phyloP scores from a whole-genome alignment of 352 stramenopile species.

The Aphanomyces astaci region DNA sequence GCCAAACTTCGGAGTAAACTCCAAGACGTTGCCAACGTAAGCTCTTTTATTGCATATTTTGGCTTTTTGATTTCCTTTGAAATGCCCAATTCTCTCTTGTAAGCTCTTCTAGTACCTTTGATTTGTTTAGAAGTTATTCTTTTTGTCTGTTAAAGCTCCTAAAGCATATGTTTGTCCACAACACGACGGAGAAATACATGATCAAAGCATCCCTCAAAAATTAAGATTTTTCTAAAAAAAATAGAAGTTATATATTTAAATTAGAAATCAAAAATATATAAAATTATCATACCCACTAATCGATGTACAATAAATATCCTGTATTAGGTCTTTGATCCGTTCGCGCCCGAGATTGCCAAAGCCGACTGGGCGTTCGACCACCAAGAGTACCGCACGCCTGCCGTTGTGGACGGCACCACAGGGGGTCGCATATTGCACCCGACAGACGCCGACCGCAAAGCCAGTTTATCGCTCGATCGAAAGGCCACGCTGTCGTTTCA shows the following conservation, averaged over 20 bases:
- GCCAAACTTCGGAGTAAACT: slow-evolving; percentile 57
- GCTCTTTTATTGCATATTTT: slow-evolving; percentile 4
- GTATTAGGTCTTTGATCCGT: slow-evolving; percentile 72
- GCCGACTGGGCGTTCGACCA: slow-evolving; percentile 69
- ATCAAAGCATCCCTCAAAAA: too few species aligned
- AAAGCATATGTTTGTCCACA: too few species aligned
- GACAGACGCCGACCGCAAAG: background rate
- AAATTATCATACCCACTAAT: too few species aligned
- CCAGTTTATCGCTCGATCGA: background rate
- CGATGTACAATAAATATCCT: too few species aligned
- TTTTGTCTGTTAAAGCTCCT: too few species aligned
- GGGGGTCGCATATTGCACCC: slow-evolving; percentile 57
- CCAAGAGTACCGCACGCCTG: slow-evolving; percentile 71
- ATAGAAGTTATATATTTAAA: too few species aligned
- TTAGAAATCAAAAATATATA: too few species aligned
- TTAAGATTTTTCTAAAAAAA: too few species aligned
- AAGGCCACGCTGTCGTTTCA: slow-evolving; percentile 1
- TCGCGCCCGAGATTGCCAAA: slow-evolving; percentile 58
- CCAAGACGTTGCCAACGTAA: slow-evolving; percentile 48
- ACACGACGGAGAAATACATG: too few species aligned
- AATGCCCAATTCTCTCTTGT: background rate
- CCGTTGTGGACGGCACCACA: slow-evolving; percentile 45
- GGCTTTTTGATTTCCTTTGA: slow-evolving; percentile 6
- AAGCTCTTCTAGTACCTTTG: too few species aligned
- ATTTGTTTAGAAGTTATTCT: too few species aligned